Percentiles rank a stretch among this genome's conserved stretches.
Conservation (phyloP, 768 basidiomycete genomes). For the Lentinula edodes region DNA sequence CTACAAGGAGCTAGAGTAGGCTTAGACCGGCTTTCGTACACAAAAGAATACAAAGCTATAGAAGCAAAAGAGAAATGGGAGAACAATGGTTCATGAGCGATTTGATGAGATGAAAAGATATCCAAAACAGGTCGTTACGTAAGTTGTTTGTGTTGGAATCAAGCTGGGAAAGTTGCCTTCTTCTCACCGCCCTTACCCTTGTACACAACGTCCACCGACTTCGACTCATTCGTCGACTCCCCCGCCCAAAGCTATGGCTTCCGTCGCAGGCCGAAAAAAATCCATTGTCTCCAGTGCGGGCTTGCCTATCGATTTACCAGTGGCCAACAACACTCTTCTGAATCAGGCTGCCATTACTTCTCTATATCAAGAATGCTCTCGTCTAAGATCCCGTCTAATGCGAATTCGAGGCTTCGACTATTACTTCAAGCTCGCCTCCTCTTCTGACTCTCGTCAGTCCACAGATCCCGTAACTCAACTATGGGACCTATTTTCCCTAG, state of each 20-base stretch:
- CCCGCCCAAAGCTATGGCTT: conserved; percentile 32
- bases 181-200: not conserved
- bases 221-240: conserved; percentile 1
- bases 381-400: conserved; percentile 69
- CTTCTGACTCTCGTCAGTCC: conserved; percentile 61
- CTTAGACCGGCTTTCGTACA: no score
- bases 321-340: conserved; percentile 80
- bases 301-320: conserved; percentile 68
- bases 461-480: conserved; percentile 93
- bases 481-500: conserved; percentile 91
- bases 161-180: not conserved
- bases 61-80: not conserved
- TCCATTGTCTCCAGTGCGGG: conserved; percentile 62
- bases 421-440: conserved; percentile 60
- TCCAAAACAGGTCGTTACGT: not conserved
- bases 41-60: not conserved
- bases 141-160: not conserved
- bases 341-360: conserved; percentile 89
- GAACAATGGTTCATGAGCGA: not conserved
- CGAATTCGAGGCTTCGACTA: conserved; percentile 69
- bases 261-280: conserved; percentile 72
- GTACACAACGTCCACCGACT: not conserved
- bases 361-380: conserved; percentile 88
- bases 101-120: not conserved
- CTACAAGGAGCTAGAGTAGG: no score